Base-by-base conservation (phyloP, 2,329 filamentous ascomycete genomes). In the Penicillium hesseltinei region DNA sequence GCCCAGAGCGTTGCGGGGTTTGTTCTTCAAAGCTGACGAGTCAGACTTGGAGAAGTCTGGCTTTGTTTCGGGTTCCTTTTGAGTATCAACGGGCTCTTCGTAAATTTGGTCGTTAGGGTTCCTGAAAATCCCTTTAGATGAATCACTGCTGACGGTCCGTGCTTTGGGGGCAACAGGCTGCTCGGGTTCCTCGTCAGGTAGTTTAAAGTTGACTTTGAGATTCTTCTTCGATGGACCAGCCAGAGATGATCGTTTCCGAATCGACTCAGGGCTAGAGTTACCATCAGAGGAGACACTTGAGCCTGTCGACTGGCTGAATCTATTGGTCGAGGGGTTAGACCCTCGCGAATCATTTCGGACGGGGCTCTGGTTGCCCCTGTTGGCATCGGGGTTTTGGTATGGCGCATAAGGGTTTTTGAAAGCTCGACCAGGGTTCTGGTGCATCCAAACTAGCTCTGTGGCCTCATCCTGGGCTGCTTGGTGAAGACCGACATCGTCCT, bases 81-180 rank as follows among this genome's bases (percentile, higher is more conserved):
- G 57, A 31, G 69, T 44, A 33, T 81, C 80, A 67, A 89, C 85
- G 1, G 91, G 89, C 71, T 97, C 93, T 73, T 97, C 92, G 81
- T 91, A 97, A 59, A 97, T 87, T 47, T 82, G 79, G 66, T 86
- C 84, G 54, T 83, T 77, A 3, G 83, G 82, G 59, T 85, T 84
- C 63, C 81, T 80, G 69, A 85, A 87, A 17, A 84, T 73, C 27
- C 78, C 79, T 58, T 77, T 82, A 19, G 72, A 73, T 17, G 75
- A 73, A 49, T 76, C 76, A 36, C 62, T 68, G 56, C 74, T 77
- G 19, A 69, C 65, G 39, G 69, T 73, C 23, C 71, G 72, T 25
- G 69, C 59, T 33, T 66, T 67, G 7, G 67, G 38, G 19, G 33
- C 61, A 25, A 55, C 50, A 33, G 53, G 40, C 44, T 59, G 63